Percentiles rank a stretch among this genome's conserved stretches.
These are phyloP conservation scores for Barnettozyma hawaiiensis DNA, from an alignment of 1,139 yeast genomes.

Conservation along the genomic window DNA sequence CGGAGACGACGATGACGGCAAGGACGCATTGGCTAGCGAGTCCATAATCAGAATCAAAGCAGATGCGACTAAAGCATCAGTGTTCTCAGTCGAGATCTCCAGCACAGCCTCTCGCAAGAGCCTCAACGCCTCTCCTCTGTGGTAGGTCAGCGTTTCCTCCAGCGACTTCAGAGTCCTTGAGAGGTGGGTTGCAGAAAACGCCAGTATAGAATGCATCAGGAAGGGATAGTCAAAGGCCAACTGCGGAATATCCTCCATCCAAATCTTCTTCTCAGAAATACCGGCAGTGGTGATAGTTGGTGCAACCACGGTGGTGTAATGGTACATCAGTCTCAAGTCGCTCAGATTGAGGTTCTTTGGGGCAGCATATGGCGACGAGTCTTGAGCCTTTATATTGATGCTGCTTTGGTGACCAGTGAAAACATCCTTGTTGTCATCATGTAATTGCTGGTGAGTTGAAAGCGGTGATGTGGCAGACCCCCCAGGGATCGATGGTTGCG, in stretches of 20 bases:
- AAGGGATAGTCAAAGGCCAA: constrained; percentile 86
- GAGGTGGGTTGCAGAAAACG: constrained; percentile 88
- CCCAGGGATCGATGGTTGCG: constrained; percentile 26
- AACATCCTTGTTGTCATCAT: constrained; percentile 5
- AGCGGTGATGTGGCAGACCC: constrained; percentile 23
- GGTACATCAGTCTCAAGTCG: constrained; percentile 78
- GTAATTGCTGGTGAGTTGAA: constrained; percentile 15
- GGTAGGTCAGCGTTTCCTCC: constrained; percentile 80
- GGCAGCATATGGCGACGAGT: constrained; percentile 12
- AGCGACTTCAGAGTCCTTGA: constrained; percentile 71
- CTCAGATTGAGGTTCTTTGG: constrained; percentile 50
- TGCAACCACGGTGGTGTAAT: constrained; percentile 80
- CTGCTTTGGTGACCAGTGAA: constrained; percentile 6
- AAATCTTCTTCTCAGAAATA: constrained; percentile 76
- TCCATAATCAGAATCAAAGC: constrained; percentile 88
- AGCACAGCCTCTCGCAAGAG: constrained; percentile 79
- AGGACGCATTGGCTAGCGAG: constrained; percentile 86
- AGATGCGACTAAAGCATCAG: constrained; percentile 90
- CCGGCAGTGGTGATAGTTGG: constrained; percentile 88
- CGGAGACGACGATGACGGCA: constrained; percentile 53
- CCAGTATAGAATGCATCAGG: constrained; percentile 84
- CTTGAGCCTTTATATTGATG: constrained; percentile 7
- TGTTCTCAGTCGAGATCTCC: constrained; percentile 74
- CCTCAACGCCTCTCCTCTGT: constrained; percentile 80
- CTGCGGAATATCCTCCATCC: constrained; percentile 85